phyloP scores from a whole-genome alignment of 345 rosid species.

The Gossypium arboreum region DNA sequence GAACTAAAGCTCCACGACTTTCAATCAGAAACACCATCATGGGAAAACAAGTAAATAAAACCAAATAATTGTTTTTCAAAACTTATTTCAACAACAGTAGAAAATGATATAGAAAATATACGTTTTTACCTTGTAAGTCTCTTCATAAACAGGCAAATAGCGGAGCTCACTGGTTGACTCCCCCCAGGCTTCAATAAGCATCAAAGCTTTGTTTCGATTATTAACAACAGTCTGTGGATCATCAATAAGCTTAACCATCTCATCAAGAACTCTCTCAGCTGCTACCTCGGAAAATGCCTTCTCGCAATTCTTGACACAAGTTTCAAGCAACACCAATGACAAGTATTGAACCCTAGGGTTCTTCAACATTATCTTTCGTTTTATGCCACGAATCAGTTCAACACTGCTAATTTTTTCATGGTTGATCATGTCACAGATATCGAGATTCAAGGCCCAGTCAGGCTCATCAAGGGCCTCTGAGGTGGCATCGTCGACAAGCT shows the following conservation, averaged over 20 bases:
- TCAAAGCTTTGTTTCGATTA: conserved; percentile 86
- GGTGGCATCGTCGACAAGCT: conserved; percentile 94
- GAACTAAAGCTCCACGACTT: background rate
- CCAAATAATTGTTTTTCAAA: background rate
- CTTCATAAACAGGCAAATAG: conserved; percentile 92
- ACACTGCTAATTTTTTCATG: conserved; percentile 75
- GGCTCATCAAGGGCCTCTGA: conserved; percentile 90
- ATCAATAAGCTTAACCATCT: conserved; percentile 93
- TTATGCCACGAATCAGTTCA: conserved; percentile 86
- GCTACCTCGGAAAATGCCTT: conserved; percentile 97
- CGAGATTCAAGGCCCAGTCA: conserved; percentile 96
- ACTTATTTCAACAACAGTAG: background rate
- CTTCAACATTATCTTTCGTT: conserved; percentile 82
- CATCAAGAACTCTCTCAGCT: conserved; percentile 96
- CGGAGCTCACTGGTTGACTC: conserved; percentile 90
- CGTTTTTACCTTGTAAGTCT: conserved; percentile 85
- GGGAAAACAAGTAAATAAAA: background rate
- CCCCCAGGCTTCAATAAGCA: conserved; percentile 93
- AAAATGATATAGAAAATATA: background rate
- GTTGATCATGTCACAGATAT: conserved; percentile 92
- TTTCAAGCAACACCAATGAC: conserved; percentile 88
- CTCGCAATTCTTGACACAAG: conserved; percentile 92
- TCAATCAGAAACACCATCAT: background rate
- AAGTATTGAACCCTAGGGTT: conserved; percentile 80
- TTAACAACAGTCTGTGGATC: conserved; percentile 93